Base-by-base conservation (phyloP, 2,329 filamentous ascomycete species). In the Aspergillus fumigatiaffinis region DNA sequence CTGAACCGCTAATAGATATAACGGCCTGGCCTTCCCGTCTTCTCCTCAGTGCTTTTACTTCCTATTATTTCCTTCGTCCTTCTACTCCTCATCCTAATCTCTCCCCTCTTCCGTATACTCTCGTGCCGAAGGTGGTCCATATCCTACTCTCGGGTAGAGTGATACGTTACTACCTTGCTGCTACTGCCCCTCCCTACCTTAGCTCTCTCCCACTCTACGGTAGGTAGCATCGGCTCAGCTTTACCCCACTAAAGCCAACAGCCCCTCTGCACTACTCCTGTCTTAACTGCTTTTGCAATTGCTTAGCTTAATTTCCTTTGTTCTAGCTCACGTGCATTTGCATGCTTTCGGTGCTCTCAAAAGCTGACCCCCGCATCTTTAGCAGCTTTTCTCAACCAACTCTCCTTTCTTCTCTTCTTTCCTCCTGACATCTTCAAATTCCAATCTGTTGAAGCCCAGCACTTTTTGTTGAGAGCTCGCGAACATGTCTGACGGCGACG, bases 401-500 rank as follows among this genome's bases (percentile, higher is more conserved):
- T 21, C 20, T 21, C 48, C 41, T 50, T 42, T 38, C 29, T 41
- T 25, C 54, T 8, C 20, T 51, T 38, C 8, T 26, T 50, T 50
- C 41, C 50, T 50, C 25, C 41, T 46, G 44, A 17, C 23, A 17
- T 4, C 25, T 44, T 52, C 21, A 46, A 23, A 54, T 38, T 21
- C 25, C 21, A 41, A 53, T 50, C 10, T 54, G 60, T 17, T 20
- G 42, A n/a, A 58, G 50, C n/a, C n/a, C 41, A 54, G 32, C 29
- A 51, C 25, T 32, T 41, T 50, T 38, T 21, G 20, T 14, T 10
- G 8, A n/a, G 59, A 54, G 38, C 50, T 55, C 52, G 29, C 59
- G 60, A 68, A 57, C 54, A 77, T 77, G 76, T 72, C 75, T 60
- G 71, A 74, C 61, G 73, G 67, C 56, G 63, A 65, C 52, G 61